Evolutionary conservation across 495 filamentous ascomycete species (phyloP).

Genomic region (Cenococcum geophilum): DNA sequence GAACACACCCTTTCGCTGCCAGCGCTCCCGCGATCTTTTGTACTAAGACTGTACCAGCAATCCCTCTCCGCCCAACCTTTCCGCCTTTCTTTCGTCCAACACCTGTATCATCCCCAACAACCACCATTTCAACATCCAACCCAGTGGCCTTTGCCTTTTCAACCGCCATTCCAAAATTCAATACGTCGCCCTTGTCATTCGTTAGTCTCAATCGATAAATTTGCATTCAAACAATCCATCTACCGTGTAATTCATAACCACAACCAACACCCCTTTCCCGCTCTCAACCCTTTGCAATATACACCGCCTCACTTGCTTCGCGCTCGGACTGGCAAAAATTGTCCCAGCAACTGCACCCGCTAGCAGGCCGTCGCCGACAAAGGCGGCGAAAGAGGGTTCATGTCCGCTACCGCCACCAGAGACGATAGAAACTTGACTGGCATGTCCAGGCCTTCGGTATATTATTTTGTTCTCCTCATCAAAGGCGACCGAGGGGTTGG

Average conservation of each 20-base stretch:
- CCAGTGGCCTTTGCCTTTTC: slow-evolving; percentile 86
- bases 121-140: slow-evolving; percentile 79
- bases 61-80: slow-evolving; percentile 86
- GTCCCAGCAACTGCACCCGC: slow-evolving; percentile 82
- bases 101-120: slow-evolving; percentile 93
- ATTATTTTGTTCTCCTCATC: slow-evolving; percentile 80
- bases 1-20: slow-evolving; percentile 57
- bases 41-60: slow-evolving; percentile 84
- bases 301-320: slow-evolving; percentile 76
- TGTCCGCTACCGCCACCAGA: slow-evolving; percentile 91
- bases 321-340: slow-evolving; percentile 84
- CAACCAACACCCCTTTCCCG: slow-evolving; percentile 65
- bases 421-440: slow-evolving; percentile 66
- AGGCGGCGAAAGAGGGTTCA: slow-evolving; percentile 80
- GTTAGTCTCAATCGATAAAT: neutral
- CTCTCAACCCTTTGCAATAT: slow-evolving; percentile 65
- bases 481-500: slow-evolving; percentile 78
- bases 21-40: slow-evolving; percentile 85
- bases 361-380: slow-evolving; percentile 67
- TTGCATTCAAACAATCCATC: slow-evolving; percentile 63
- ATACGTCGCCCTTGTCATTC: slow-evolving; percentile 52
- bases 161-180: slow-evolving; percentile 92
- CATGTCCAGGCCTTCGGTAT: slow-evolving; percentile 59
- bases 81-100: slow-evolving; percentile 77
- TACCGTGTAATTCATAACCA: slow-evolving; percentile 62